Base-by-base conservation (phyloP, 2,329 filamentous ascomycete genomes). In the Venturia effusa region DNA sequence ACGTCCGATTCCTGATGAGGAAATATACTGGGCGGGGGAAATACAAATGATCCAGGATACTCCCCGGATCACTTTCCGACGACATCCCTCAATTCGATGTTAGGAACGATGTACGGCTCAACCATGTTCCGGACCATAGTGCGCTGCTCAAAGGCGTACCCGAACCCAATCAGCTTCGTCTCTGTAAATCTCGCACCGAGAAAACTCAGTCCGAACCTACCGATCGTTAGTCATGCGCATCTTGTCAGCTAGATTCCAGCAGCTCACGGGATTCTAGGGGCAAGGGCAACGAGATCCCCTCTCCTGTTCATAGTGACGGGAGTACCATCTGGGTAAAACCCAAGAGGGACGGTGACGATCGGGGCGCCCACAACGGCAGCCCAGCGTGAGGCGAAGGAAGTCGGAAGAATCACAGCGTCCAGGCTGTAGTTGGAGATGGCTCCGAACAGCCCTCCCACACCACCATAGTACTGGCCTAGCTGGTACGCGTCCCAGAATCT, bases 71-170 rank as follows among this genome's bases (percentile, higher is more conserved):
- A 57, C 24, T 65, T 39, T 24, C 66, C 67, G 55, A 80, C 66
- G 13, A 81, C 72, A 74, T 80, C 75, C 24, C 62, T 69, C 63
- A 83, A 66, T 69, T 83, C 80, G n/a, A 76, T 77, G 51, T 70
- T 77, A 0, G 81, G 81, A 67, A 74, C 68, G 13, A 84, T 68
- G 66, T 80, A 80, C 37, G 81, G 79, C 72, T 77, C 74, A 1
- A 82, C 73, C 66, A 76, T 77, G 48, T 73, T 68, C 60, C 83
- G 74, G 13, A 79, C 75, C 68, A 74, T 72, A 2, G 81, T 87
- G 67, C 78, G 75, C 75, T 88, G 84, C 76, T 90, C 87, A 73
- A 84, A 88, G 4, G 84, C 86, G 76, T 87, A 89, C 7, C 86
- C 87, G 70, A 85, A 80, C 0, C 82, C 83, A 64, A 90, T 83